phyloP scores from a whole-genome alignment of 2,329 filamentous ascomycete species.

The Clonostachys byssicola region DNA sequence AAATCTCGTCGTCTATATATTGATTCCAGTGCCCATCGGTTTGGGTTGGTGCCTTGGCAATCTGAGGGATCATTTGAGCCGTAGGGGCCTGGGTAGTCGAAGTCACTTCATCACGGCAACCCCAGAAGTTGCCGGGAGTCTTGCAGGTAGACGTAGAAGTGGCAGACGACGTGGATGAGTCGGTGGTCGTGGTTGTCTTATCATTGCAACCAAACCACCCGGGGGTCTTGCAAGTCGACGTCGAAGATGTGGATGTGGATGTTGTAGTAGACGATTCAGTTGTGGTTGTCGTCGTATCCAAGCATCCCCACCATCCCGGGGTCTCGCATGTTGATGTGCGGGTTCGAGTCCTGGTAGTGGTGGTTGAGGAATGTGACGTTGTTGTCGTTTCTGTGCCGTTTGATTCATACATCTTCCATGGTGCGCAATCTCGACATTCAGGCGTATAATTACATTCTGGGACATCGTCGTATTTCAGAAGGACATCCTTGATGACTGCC shows the following conservation, averaged over 20 bases:
- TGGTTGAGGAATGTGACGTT: slow-evolving; percentile 38
- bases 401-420: slow-evolving; percentile 94
- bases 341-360: slow-evolving; percentile 64
- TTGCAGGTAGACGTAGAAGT: slow-evolving; percentile 23
- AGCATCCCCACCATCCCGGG: slow-evolving; percentile 86
- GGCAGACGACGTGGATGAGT: slow-evolving; percentile 40
- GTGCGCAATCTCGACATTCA: slow-evolving; percentile 83
- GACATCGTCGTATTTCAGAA: slow-evolving; percentile 77
- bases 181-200: slow-evolving; percentile 13
- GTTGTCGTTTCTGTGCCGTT: slow-evolving; percentile 76
- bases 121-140: slow-evolving; percentile 36
- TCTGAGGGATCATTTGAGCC: too few relatives aligned
- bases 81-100: slow-evolving; percentile 8
- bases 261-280: slow-evolving; percentile 14
- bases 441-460: slow-evolving; percentile 72
- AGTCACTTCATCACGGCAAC: slow-evolving; percentile 33
- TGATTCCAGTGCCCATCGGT: too few relatives aligned
- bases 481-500: slow-evolving; percentile 81
- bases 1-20: too few relatives aligned
- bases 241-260: slow-evolving; percentile 14
- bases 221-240: slow-evolving; percentile 45
- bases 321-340: slow-evolving; percentile 85
- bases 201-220: slow-evolving; percentile 57
- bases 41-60: too few relatives aligned
- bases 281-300: slow-evolving; percentile 46